Evolutionary conservation across 177 flowering plant species (phyloP), one percentile per base, ranked within the genome.

Genomic region (Vitis hybrid): DNA sequence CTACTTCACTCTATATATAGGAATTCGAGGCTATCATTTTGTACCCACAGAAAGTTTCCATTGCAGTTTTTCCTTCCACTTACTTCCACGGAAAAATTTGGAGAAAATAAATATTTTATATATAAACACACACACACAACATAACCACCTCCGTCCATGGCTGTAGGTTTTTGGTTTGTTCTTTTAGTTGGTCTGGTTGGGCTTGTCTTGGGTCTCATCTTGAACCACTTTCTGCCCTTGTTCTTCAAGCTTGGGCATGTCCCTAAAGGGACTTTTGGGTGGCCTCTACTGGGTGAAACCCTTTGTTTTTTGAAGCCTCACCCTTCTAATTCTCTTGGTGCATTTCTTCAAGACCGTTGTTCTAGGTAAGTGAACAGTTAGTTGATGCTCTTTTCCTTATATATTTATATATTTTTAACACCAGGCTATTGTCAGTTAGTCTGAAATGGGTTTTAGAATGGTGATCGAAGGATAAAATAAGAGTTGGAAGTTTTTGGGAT

Each of bases 221-320:
- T 85, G 63, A 79, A 76, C 75, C 90, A 86, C 75, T 85, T 76
- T 74, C 60, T 79, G 59, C 89, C 90, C 24, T 81, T 85, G 80
- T 65, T 85, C 22, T 71, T 76, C 38, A 75, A 75, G 50, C 66
- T 47, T 71, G 66, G 81, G 62, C 71, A 28, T 72, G 65, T 78
- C 54, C 90, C 89, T 15, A 79, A 61, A 51, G 94, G 94, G n/a
- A 60, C 78, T 59, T 83, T 88, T 68, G 91, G 94, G 0, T 88
- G 88, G 92, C 94, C 94, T 67, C 52, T 90, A 19, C 74, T 90
- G 17, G 94, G 94, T 20, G 89, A 90, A 78, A 90, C 90, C 65
- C 83, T 85, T 38, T 22, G 72, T 47, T 87, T 84, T 67, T 75
- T 90, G 64, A 82, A 78, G 66, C 90, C 90, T 56, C 89, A 90